phyloP scores from a whole-genome alignment of 2,329 filamentous ascomycete species.

The Xylaria sp. region DNA sequence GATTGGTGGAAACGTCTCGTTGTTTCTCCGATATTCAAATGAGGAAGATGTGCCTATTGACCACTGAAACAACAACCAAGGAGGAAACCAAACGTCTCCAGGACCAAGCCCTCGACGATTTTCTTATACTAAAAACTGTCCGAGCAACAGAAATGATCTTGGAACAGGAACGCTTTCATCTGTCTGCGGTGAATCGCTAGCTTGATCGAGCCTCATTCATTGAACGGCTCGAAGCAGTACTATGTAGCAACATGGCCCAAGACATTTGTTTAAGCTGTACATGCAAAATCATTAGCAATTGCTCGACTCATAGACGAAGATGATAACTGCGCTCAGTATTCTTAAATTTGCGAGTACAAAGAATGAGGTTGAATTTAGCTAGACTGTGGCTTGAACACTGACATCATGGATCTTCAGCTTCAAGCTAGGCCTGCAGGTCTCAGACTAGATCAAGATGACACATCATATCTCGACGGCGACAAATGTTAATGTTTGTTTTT shows the following conservation, averaged over 20 bases:
- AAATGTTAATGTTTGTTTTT: background rate
- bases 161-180: too few species aligned
- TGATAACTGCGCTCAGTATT: background rate
- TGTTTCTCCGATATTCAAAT: conserved; percentile 1
- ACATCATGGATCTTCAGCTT: conserved; percentile 28
- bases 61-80: too few species aligned
- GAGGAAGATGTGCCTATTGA: too few species aligned
- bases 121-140: too few species aligned
- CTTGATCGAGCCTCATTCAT: too few species aligned
- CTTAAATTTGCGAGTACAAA: background rate
- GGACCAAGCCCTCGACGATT: too few species aligned
- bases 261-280: background rate
- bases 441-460: background rate
- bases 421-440: conserved; percentile 1
- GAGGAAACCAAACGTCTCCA: too few species aligned
- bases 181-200: too few species aligned
- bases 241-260: background rate
- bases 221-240: too few species aligned
- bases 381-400: conserved; percentile 18
- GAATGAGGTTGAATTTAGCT: background rate
- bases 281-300: background rate
- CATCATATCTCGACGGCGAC: background rate
- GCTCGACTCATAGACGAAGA: background rate
- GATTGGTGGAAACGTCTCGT: conserved; percentile 17
- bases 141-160: too few species aligned